Evolutionary conservation across 2,329 filamentous ascomycete genomes (phyloP), one percentile per base, ranked within the genome.

Genomic region (Clarireedia homoeocarpa): DNA sequence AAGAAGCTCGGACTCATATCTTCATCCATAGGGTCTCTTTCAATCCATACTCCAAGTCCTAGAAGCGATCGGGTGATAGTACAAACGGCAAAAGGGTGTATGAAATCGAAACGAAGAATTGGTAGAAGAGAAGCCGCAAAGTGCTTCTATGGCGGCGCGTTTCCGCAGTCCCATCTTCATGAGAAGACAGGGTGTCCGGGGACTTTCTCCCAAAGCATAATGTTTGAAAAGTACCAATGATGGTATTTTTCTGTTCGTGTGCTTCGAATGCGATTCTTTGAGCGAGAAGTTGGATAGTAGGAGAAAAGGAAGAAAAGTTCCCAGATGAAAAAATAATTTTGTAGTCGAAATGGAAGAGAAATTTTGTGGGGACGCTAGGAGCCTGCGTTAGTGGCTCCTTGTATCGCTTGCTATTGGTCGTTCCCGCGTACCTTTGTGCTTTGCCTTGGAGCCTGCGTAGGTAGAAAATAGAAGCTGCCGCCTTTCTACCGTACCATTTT

Each of bases 231-330:
- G 72, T 60, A 66, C 66, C 71, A 68, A 66, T 69, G 67, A 20
- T 24, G 23, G 23, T 17, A 44, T 24, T 67, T 72, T 79, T 88
- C 89, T 86, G 89, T 95, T 77, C 86, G 89, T 91, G 76, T 90
- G 91, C 92, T 96, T 96, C 87, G 91, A 95, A 85, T 87, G 91
- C 92, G 92, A 96, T 96, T 90, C 90, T 90, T 96, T 84, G 90
- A 91, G 81, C 91, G 91, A 96, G 90, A 84, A 85, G 84, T 83
- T 82, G 76, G 71, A 71, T 68, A 30, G 39, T 47, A 46, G 67
- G 68, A 71, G 68, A 71, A 69, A 71, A 70, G 60, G 69, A 51
- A 50, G 7, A 20, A 30, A 6, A 55, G 34, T 52, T 53, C 52
- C 4, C 1, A 5, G 5, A 14, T 2, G 15, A 34, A 12, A 14